Evolutionary conservation across 257 asterid genomes (phyloP), one percentile per base, ranked within the genome.

Genomic region (Nicotiana benthamiana): DNA sequence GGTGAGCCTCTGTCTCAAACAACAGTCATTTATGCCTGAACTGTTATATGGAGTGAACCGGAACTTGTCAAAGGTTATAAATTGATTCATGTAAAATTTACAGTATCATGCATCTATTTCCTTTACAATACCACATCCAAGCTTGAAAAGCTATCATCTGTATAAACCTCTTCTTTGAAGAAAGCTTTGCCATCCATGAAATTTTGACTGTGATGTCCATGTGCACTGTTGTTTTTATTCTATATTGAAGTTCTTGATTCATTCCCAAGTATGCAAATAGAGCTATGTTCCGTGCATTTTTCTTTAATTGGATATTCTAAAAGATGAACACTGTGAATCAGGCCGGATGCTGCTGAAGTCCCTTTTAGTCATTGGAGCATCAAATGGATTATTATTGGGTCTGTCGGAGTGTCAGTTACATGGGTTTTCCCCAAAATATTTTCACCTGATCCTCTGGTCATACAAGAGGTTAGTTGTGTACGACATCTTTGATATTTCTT

Each of bases 1-100:
- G 97, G 97, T 75, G 98, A 95, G 84, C 98, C 98, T 80, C 97
- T 95, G 64, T 95, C 99, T 79, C 98, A 95, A 85, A 95, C 99
- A 10, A 20, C 99, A 95, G 86, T 90, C 98, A 56, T 95, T 91
- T 88, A 92, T 95, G 97, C 99, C 98, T 0, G 98, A 93, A 88
- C 82, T 91, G 83, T 80, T 95, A 57, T 91, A 89, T 85, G 99
- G 98, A 88, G 93, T 87, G 56, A 92, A 90, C 48, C 91, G 96
- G 77, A 93, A 88, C 87, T 87, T 92, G 82, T 61, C 89, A 40
- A 95, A 95, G 98, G 99, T 95, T 34, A 81, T 82, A 77, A n/a
- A 57, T 76, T 68, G 16, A 22, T 80, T 70, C 26, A 74, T 74
- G 61, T 48, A 74, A 43, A 40, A 48, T 48, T 48, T 74, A 48